phyloP scores from a whole-genome alignment of 805 yeast genomes.

The Ogataea wickerhamii region DNA sequence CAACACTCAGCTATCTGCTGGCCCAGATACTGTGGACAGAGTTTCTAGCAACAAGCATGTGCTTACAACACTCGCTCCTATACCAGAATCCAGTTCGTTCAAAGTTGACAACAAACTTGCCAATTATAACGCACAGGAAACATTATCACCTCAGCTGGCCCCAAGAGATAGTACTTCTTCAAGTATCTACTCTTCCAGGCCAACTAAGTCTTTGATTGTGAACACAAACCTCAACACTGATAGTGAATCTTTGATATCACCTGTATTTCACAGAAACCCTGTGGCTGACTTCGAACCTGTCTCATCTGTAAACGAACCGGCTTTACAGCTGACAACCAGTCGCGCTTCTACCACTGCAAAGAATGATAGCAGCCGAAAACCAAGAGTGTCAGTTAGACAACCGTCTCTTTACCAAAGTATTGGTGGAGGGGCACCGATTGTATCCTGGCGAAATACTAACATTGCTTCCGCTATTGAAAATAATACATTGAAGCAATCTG shows the following conservation, averaged over 20 bases:
- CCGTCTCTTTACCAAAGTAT: slow-evolving; percentile 24
- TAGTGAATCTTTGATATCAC: background rate
- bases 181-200: slow-evolving; percentile 16
- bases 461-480: background rate
- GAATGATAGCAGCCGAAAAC: slow-evolving; percentile 11
- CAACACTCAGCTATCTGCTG: background rate
- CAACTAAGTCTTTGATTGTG: background rate
- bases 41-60: background rate
- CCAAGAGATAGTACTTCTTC: slow-evolving; percentile 19
- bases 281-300: background rate
- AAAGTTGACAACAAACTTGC: slow-evolving; percentile 5
- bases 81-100: slow-evolving; percentile 13
- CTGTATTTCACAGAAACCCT: background rate
- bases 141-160: background rate
- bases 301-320: background rate
- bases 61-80: slow-evolving; percentile 6
- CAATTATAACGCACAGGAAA: background rate
- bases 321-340: background rate
- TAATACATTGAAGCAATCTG: slow-evolving; percentile 4
- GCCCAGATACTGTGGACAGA: background rate
- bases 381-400: slow-evolving; percentile 28
- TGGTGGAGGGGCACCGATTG: slow-evolving; percentile 10
- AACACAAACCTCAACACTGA: background rate
- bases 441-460: background rate
- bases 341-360: background rate